Base-by-base conservation (phyloP, 2,329 filamentous ascomycete species). In the Aspergillus sp. region DNA sequence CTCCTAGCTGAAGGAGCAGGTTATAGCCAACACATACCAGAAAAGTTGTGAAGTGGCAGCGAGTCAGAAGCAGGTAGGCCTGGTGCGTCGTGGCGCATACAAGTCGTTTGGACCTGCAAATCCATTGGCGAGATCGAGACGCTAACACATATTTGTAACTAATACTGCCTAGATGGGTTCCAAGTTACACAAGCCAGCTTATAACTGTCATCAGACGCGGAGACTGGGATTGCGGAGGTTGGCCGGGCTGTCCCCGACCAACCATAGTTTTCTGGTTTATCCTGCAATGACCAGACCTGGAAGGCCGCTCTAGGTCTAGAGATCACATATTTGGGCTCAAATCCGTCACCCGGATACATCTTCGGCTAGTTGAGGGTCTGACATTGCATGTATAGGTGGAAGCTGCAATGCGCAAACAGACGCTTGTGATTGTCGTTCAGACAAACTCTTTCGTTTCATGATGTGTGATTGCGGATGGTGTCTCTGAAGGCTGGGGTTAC, bases 181-280 rank as follows among this genome's bases (percentile, higher is more conserved):
- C 47, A 31, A 34, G 55, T 43, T 46, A 15, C 45, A 46, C 55
- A 50, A n/a, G 34, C 34, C 30, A 50, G 28, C 17, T 25, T 15
- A 7, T 23, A 34, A 17, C 47, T 25, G 47, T 57, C 55, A 52
- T 47, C 55, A 45, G 48, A 57, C n/a, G 47, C 55, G n/a, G 38
- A 43, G 4, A 38, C 47, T 23, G 19, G 30, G 34, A 15, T 47
- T 48, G 28, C 25, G 53, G 53, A 7, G 43, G 17, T 41, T 23
- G 23, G 6, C n/a, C 15, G n/a, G 41, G 49, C 19, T 50, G 48
- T 25, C 22, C 48, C 45, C 54, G 45, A 23, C 28, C 9, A 23
- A 46, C 17, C n/a, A 46, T 17, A 22, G 11, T 15, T 13, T 15
- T 15, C 34, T 13, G 8, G 4, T 4, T 15, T 15, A 15, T 15